phyloP scores from a whole-genome alignment of 2,329 filamentous ascomycete genomes.

The Penicillium capsulatum region DNA sequence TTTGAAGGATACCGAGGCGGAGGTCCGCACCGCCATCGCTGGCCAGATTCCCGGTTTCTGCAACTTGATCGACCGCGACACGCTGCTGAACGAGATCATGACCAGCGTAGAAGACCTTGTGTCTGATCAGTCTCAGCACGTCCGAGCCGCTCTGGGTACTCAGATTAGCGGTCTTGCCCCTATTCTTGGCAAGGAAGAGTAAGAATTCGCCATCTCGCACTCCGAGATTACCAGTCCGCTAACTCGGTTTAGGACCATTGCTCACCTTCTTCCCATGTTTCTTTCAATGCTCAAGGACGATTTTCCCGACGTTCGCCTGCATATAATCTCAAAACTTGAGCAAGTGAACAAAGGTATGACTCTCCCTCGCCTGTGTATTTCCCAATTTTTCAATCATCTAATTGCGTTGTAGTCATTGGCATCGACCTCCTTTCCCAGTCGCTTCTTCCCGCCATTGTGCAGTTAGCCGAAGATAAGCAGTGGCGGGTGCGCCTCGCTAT shows the following conservation, averaged over 20 bases:
- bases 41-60: constrained; percentile 98
- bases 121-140: constrained; percentile 92
- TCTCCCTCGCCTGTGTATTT: not conserved
- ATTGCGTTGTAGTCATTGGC: constrained; percentile 69
- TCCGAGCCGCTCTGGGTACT: constrained; percentile 88
- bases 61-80: constrained; percentile 76
- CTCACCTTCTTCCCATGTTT: constrained; percentile 97
- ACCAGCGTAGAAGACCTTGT: constrained; percentile 92
- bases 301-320: constrained; percentile 93
- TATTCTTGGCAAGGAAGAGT: constrained; percentile 97
- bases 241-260: constrained; percentile 66
- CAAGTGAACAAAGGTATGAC: constrained; percentile 82
- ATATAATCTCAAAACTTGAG: constrained; percentile 99
- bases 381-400: not conserved
- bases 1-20: constrained; percentile 94
- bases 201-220: constrained; percentile 37
- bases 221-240: constrained; percentile 12
- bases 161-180: constrained; percentile 96
- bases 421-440: constrained; percentile 96
- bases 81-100: constrained; percentile 94
- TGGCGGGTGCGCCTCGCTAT: constrained; percentile 97
- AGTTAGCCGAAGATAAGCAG: constrained; percentile 97
- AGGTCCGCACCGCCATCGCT: constrained; percentile 93
- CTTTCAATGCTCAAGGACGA: constrained; percentile 99
- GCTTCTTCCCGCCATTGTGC: constrained; percentile 91